phyloP scores from a whole-genome alignment of 129 eudicot genomes.

The Arctium minus region DNA sequence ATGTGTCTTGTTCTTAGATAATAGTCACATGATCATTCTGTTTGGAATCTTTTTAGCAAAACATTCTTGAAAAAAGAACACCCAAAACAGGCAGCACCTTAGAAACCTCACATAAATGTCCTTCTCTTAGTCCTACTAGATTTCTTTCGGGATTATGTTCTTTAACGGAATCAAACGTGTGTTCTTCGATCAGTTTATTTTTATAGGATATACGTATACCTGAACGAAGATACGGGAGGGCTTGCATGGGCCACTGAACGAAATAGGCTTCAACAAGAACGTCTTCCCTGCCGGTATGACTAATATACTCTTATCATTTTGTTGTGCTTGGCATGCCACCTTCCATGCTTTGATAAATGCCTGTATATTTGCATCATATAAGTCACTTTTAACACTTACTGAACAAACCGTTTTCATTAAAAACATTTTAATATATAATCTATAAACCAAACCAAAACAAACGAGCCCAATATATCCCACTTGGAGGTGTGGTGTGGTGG shows the following conservation, averaged over 20 bases:
- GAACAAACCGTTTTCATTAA: background rate
- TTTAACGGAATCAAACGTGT: background rate
- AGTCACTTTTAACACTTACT: background rate
- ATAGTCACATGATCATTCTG: constrained; percentile 16
- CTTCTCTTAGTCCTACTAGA: background rate
- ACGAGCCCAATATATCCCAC: background rate
- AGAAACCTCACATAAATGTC: background rate
- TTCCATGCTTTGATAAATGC: constrained; percentile 66
- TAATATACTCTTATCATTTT: constrained; percentile 24
- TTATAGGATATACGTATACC: constrained; percentile 25
- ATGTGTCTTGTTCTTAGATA: constrained; percentile 14
- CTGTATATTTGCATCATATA: constrained; percentile 32
- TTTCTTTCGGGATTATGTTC: background rate
- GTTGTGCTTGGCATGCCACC: constrained; percentile 46
- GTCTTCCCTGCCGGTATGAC: constrained; percentile 41
- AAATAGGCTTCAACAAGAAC: constrained; percentile 46
- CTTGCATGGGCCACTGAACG: constrained; percentile 66
- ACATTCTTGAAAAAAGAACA: constrained; percentile 17
- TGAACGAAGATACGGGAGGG: constrained; percentile 43
- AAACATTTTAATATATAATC: background rate
- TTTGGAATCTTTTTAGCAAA: constrained; percentile 9
- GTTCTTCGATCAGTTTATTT: background rate
- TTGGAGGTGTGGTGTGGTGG: background rate
- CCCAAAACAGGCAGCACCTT: background rate
- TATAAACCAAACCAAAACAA: too few species aligned